Evolutionary conservation across 129 eudicot species (phyloP).

Genomic region (Lactuca saligna): DNA sequence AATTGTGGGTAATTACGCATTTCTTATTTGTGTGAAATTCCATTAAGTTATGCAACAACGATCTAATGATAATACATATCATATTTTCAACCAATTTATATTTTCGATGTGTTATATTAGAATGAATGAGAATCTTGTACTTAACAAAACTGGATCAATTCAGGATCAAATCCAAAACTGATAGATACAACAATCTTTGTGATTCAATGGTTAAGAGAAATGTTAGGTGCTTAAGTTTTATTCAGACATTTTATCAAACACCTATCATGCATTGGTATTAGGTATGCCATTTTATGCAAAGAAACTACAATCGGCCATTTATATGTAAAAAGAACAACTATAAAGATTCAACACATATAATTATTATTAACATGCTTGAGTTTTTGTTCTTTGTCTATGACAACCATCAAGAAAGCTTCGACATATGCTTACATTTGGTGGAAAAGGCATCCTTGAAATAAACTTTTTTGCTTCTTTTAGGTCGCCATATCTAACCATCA

Average conservation of each 20-base stretch:
- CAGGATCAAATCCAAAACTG: not conserved
- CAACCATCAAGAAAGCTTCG: slow-evolving; percentile 71
- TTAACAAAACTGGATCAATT: not conserved
- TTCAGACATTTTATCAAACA: not conserved
- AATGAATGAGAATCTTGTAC: not conserved
- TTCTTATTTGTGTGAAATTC: too few species aligned
- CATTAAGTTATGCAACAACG: too few species aligned
- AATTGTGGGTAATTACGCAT: too few species aligned
- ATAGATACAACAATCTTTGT: not conserved
- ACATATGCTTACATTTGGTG: slow-evolving; percentile 65
- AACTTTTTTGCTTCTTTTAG: slow-evolving; percentile 51
- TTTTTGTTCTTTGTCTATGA: slow-evolving; percentile 42
- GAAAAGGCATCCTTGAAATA: slow-evolving; percentile 63
- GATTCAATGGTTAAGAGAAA: not conserved
- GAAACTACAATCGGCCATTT: too few species aligned
- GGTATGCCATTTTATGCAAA: not conserved
- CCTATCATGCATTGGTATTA: not conserved
- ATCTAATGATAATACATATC: too few species aligned
- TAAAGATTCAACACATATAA: slow-evolving; percentile 13
- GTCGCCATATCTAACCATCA: slow-evolving; percentile 46
- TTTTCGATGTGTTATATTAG: too few species aligned
- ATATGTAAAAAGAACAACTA: not conserved
- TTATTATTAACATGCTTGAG: slow-evolving; percentile 13
- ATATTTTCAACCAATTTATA: too few species aligned
- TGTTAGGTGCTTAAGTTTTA: not conserved